Conservation (phyloP, 148 eudicot species). For the Camellia lanceoleosa region DNA sequence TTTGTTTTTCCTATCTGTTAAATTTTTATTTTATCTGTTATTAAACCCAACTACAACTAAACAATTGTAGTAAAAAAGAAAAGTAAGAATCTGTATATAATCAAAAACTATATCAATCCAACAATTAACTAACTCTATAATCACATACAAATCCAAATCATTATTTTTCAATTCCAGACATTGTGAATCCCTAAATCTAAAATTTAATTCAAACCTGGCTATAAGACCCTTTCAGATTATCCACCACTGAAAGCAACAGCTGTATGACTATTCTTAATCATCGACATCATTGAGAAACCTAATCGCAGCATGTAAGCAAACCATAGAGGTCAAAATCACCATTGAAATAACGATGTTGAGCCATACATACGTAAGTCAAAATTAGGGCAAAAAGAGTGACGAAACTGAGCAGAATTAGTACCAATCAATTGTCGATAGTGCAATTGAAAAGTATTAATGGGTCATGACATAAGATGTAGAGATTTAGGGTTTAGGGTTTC, state of each 20-base stretch:
- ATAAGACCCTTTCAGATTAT: conserved; percentile 38
- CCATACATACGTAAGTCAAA: conserved; percentile 47
- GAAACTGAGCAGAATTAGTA: conserved; percentile 20
- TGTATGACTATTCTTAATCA: conserved; percentile 40
- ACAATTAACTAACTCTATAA: background rate
- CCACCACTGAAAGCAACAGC: conserved; percentile 48
- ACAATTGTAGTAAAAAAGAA: background rate
- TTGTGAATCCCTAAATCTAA: background rate
- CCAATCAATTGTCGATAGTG: conserved; percentile 34
- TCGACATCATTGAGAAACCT: conserved; percentile 48
- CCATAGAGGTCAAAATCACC: conserved; percentile 20
- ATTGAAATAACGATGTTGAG: conserved; percentile 27
- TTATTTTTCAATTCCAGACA: background rate
- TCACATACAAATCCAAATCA: background rate
- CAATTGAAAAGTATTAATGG: conserved; percentile 28
- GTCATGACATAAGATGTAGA: conserved; percentile 18
- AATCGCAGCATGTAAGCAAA: conserved; percentile 44
- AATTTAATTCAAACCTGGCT: conserved; percentile 30
- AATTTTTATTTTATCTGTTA: background rate
- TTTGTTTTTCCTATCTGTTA: no score
- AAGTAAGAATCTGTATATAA: background rate
- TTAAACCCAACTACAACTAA: background rate
- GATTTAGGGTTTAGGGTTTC: background rate
- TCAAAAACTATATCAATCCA: background rate
- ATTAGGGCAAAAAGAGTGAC: conserved; percentile 30